Evolutionary conservation across 192 early-diverging fungal genomes (phyloP), one percentile per base, ranked within the genome.

Genomic region (Phycomyces blakesleeanus): DNA sequence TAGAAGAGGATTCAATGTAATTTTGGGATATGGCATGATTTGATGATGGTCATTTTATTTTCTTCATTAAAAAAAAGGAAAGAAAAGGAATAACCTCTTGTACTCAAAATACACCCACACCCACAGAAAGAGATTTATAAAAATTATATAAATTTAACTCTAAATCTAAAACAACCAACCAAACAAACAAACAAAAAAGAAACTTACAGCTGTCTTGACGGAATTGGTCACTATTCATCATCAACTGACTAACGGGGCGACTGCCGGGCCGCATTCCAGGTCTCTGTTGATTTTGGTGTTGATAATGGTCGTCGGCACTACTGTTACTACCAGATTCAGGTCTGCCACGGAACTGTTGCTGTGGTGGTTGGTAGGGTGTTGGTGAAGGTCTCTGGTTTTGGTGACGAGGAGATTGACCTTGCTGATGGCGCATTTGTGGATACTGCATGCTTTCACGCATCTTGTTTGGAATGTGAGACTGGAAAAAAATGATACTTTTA

Each of bases 401-500:
- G 8, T 49, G 27, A 22, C 27, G n/a, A 51, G 47, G 16, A 26
- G 24, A 12, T 27, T 34, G 56, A 54, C 12, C 51, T 0, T 39
- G 34, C 27, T 57, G 58, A 21, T 67, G 66, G 34, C 47, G 49
- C 8, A 16, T 16, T 25, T 55, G 66, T 29, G 57, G 57, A 29
- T 44, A 41, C 3, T 51, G 3, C 50, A 67, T 59, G 2, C 47
- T 29, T 9, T 67, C 47, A 41, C 47, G 29, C 66, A 67, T 67
- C 18, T 55, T 3, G 20, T 42, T 25, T 20, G 59, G 25, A 47
- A 69, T 62, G 62, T 69, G 67, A 14, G 67, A 51, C 29, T 69
- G 67, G 54, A 62, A 59, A 25, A 69, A 69, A 20, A 74, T 74
- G 20, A 74, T 51, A 51, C 67, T 69, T 27, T 74, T 74, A 18